Evolutionary conservation across 805 yeast genomes (phyloP).

Genomic region (Candida verbasci): DNA sequence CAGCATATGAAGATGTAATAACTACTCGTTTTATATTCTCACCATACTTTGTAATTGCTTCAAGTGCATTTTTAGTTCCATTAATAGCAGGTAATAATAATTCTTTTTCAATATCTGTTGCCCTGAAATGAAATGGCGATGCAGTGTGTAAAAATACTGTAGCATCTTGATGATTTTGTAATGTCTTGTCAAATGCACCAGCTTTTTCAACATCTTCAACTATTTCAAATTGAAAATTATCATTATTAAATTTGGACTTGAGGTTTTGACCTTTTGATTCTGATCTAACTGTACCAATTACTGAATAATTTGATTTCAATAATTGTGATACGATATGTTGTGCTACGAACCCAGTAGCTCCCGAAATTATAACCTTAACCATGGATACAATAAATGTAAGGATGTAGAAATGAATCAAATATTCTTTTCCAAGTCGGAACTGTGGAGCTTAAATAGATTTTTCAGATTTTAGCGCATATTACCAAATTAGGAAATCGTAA

Average conservation of each 20-base stretch:
- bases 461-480: not conserved
- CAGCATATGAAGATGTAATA: constrained; percentile 51
- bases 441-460: not conserved
- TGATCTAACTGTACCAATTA: constrained; percentile 51
- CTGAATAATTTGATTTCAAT: constrained; percentile 37
- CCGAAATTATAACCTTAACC: constrained; percentile 42
- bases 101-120: constrained; percentile 44
- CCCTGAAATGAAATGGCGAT: constrained; percentile 49
- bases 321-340: constrained; percentile 43
- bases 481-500: not conserved
- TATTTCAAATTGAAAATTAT: constrained; percentile 40
- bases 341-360: constrained; percentile 55
- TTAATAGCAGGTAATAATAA: constrained; percentile 52
- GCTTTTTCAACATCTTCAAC: constrained; percentile 44
- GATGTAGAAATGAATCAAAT: not conserved
- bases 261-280: constrained; percentile 39
- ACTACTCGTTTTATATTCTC: constrained; percentile 41
- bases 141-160: constrained; percentile 58
- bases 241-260: constrained; percentile 12
- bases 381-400: not conserved
- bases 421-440: too few relatives aligned
- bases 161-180: constrained; percentile 47
- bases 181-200: constrained; percentile 43
- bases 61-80: constrained; percentile 51
- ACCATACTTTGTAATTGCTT: constrained; percentile 42